These are phyloP conservation scores for Mycena alexandri DNA, from an alignment of 768 basidiomycete species.

Conservation along the genomic window DNA sequence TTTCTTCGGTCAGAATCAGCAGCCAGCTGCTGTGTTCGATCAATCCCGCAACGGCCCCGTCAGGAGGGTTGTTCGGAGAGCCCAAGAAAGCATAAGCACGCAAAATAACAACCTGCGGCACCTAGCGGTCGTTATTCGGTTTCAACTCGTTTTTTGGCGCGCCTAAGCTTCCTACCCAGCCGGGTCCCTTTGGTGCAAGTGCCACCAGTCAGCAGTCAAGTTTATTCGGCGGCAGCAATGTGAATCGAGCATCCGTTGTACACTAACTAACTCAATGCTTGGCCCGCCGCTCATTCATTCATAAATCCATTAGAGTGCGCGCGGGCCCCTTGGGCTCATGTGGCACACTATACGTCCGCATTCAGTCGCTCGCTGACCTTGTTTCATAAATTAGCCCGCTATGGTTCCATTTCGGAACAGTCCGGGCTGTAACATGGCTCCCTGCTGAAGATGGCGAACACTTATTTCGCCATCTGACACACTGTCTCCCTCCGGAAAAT, in stretches of 20 bases:
- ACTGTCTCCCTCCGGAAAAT: too few relatives aligned
- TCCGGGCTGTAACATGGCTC: too few relatives aligned
- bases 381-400: too few relatives aligned
- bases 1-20: constrained; percentile 37
- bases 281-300: constrained; percentile 49
- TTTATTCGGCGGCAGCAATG: constrained; percentile 36
- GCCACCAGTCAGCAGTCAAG: constrained; percentile 33
- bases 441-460: too few relatives aligned
- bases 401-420: too few relatives aligned
- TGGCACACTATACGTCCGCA: too few relatives aligned
- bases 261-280: constrained; percentile 42
- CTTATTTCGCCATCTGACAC: too few relatives aligned
- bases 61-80: constrained; percentile 47
- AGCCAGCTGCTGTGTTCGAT: constrained; percentile 33
- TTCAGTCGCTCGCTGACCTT: too few relatives aligned
- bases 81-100: constrained; percentile 13
- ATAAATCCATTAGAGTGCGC: too few relatives aligned
- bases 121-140: constrained; percentile 22
- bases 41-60: constrained; percentile 42
- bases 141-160: constrained; percentile 28
- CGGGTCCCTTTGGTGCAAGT: constrained; percentile 38
- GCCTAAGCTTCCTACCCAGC: constrained; percentile 30
- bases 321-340: too few relatives aligned
- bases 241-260: constrained; percentile 38
- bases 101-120: constrained; percentile 40